phyloP scores from a whole-genome alignment of 768 basidiomycete genomes.

The Hericium coralloides region DNA sequence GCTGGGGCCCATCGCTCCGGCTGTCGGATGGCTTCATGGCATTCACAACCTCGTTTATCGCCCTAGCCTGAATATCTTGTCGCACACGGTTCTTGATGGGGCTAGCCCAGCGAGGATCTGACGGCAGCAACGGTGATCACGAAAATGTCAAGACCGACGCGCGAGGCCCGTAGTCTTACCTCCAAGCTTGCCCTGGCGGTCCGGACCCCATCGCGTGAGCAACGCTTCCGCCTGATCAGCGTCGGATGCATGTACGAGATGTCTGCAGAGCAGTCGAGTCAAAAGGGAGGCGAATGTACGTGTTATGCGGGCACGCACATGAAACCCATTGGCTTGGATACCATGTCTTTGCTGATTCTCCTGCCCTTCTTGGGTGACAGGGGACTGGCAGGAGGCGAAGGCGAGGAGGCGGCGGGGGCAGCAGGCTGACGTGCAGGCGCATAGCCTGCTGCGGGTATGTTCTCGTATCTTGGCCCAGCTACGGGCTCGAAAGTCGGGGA shows the following conservation, averaged over 20 bases:
- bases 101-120: constrained; percentile 83
- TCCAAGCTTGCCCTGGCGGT: constrained; percentile 82
- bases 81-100: constrained; percentile 78
- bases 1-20: constrained; percentile 33
- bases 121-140: constrained; percentile 13
- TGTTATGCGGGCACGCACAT: constrained; percentile 46
- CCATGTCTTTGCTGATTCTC: constrained; percentile 82
- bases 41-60: constrained; percentile 70
- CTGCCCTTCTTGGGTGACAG: constrained; percentile 40
- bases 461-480: constrained; percentile 66
- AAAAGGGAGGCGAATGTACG: constrained; percentile 9
- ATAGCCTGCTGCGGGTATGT: constrained; percentile 29
- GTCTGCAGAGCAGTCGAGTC: constrained; percentile 36
- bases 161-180: constrained; percentile 35
- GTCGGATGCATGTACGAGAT: constrained; percentile 87
- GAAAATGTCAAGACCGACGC: constrained; percentile 7
- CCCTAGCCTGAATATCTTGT: constrained; percentile 56
- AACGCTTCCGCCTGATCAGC: constrained; percentile 83
- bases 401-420: not conserved
- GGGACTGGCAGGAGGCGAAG: constrained; percentile 21
- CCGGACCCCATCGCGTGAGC: constrained; percentile 81
- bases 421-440: constrained; percentile 16
- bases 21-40: constrained; percentile 52
- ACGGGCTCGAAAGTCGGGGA: constrained; percentile 30
- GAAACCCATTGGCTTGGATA: constrained; percentile 75